These are phyloP conservation scores for Coniochaeta prunicola DNA, from an alignment of 2,329 filamentous ascomycete species.

Conservation along the genomic window DNA sequence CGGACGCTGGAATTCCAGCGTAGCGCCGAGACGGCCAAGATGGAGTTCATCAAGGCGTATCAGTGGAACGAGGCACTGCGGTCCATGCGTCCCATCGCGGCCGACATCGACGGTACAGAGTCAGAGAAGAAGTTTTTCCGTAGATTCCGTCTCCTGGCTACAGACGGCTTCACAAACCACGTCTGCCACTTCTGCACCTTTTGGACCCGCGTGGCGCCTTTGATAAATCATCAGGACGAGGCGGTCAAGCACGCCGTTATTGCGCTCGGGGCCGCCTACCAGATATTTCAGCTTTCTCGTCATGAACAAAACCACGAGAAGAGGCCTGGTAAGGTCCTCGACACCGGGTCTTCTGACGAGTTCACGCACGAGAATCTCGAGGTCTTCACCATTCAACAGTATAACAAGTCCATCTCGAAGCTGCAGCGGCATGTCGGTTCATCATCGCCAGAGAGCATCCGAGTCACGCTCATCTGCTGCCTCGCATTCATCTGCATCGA, in stretches of 20 bases:
- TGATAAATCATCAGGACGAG: constrained; percentile 19
- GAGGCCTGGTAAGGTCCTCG: neutral
- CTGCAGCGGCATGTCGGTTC: constrained; percentile 18
- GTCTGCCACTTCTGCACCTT: constrained; percentile 20
- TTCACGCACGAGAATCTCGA: constrained; percentile 20
- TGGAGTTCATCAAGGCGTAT: constrained; percentile 18
- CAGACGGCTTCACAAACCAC: constrained; percentile 19
- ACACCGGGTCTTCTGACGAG: constrained; percentile 1
- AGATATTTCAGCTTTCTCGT: constrained; percentile 13
- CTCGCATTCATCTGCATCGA: constrained; percentile 20
- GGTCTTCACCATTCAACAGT: constrained; percentile 29
- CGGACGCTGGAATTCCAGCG: constrained; percentile 5
- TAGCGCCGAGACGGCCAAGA: constrained; percentile 13
- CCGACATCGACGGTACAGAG: constrained; percentile 26
- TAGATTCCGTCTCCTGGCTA: constrained; percentile 22
- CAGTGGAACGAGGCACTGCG: constrained; percentile 17
- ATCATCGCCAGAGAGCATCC: constrained; percentile 15
- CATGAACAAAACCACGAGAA: neutral
- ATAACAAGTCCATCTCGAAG: constrained; percentile 27
- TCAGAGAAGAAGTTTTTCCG: constrained; percentile 27
- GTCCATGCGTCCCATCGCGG: constrained; percentile 23
- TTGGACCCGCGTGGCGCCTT: constrained; percentile 22
- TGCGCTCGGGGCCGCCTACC: constrained; percentile 24
- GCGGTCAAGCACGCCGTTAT: constrained; percentile 25
- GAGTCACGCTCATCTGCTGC: constrained; percentile 18